Percentiles rank a stretch among this genome's conserved stretches.
These are phyloP conservation scores for Suillus brevipes DNA, from an alignment of 768 basidiomycete genomes.

Conservation along the genomic window DNA sequence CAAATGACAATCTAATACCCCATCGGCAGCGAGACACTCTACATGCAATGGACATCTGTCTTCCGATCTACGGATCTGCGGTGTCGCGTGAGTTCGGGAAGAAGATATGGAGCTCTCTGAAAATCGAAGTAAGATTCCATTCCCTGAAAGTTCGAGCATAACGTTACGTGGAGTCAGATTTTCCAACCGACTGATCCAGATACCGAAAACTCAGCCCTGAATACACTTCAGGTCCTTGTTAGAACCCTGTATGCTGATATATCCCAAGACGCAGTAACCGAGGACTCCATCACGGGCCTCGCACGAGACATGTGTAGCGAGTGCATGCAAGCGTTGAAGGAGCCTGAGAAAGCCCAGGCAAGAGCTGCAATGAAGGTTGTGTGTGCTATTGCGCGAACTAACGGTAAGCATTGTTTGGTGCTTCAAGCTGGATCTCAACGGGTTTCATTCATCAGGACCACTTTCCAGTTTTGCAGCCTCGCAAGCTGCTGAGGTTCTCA, in stretches of 20 bases:
- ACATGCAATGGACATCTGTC: slow-evolving; percentile 69
- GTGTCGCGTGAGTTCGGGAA: slow-evolving; percentile 61
- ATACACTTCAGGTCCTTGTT: slow-evolving; percentile 70
- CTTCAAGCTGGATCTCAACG: slow-evolving; percentile 2
- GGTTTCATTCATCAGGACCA: slow-evolving; percentile 48
- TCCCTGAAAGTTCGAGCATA: neutral
- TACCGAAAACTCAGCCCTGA: slow-evolving; percentile 75
- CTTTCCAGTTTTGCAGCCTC: slow-evolving; percentile 67
- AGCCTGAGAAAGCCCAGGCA: slow-evolving; percentile 94
- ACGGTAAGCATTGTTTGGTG: slow-evolving; percentile 57
- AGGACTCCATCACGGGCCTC: slow-evolving; percentile 49
- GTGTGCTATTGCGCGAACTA: slow-evolving; percentile 61
- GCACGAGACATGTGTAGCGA: slow-evolving; percentile 78
- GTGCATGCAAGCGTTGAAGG: slow-evolving; percentile 74
- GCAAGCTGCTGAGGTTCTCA: slow-evolving; percentile 73
- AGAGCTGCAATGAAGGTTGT: slow-evolving; percentile 84
- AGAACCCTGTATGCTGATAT: slow-evolving; percentile 64
- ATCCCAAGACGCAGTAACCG: slow-evolving; percentile 36
- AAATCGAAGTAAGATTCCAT: slow-evolving; percentile 67
- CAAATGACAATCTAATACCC: neutral
- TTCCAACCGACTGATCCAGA: slow-evolving; percentile 85
- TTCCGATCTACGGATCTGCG: slow-evolving; percentile 80
- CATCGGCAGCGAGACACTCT: slow-evolving; percentile 75
- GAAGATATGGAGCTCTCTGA: slow-evolving; percentile 89
- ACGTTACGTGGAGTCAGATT: slow-evolving; percentile 51